Evolutionary conservation across 148 eudicot species (phyloP).

Genomic region (Dysphania ambrosioides): DNA sequence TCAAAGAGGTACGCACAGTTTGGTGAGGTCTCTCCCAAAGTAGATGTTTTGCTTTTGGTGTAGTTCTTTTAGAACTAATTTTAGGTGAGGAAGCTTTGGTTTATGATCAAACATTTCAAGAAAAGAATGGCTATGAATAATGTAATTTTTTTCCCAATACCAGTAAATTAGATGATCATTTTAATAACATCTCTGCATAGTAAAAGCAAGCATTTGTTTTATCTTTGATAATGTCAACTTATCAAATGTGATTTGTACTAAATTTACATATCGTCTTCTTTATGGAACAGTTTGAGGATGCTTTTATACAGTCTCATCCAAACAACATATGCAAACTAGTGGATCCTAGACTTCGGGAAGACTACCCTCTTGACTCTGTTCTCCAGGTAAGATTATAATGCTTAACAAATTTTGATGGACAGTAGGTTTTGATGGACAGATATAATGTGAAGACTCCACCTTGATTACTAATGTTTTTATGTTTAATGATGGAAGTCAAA

Average conservation of each 20-base stretch:
- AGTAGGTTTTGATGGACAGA: too few species aligned
- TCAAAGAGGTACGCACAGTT: constrained; percentile 73
- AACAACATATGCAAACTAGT: constrained; percentile 45
- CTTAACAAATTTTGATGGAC: too few species aligned
- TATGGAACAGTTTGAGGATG: constrained; percentile 56
- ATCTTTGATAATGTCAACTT: background rate
- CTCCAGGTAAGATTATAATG: constrained; percentile 69
- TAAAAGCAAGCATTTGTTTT: background rate
- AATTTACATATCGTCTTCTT: background rate
- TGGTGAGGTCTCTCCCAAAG: constrained; percentile 82
- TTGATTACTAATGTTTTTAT: too few species aligned
- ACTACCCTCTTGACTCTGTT: constrained; percentile 60
- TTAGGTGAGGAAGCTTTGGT: constrained; percentile 77
- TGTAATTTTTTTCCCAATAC: background rate
- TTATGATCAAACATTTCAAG: background rate
- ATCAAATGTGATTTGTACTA: background rate
- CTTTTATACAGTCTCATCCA: constrained; percentile 48
- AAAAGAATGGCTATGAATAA: background rate
- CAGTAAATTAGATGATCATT: background rate
- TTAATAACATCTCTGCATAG: background rate
- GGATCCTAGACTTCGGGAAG: constrained; percentile 67
- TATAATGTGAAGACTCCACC: too few species aligned
- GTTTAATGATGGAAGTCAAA: too few species aligned
- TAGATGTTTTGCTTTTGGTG: constrained; percentile 93
- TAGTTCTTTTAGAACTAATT: constrained; percentile 81